phyloP scores from a whole-genome alignment of 495 filamentous ascomycete genomes.

The Rostrohypoxylon terebratum region DNA sequence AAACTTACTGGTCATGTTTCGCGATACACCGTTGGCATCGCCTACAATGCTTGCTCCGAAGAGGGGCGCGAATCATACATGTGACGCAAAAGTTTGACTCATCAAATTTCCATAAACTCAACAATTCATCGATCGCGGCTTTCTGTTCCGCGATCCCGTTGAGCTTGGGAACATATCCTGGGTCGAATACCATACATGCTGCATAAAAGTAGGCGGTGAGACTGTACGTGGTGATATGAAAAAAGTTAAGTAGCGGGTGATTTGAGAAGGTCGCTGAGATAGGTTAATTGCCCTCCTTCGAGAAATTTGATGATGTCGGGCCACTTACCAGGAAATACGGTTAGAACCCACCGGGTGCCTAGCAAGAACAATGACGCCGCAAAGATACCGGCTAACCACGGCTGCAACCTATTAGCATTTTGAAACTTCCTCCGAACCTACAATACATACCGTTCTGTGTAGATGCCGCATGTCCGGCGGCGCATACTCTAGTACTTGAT shows the following conservation, averaged over 20 bases:
- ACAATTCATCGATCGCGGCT: conserved; percentile 83
- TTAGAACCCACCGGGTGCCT: conserved; percentile 77
- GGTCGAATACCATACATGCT: conserved; percentile 85
- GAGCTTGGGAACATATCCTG: conserved; percentile 94
- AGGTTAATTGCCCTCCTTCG: conserved; percentile 21
- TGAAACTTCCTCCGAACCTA: background rate
- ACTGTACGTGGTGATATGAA: conserved; percentile 72
- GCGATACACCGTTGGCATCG: conserved; percentile 91
- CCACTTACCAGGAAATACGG: conserved; percentile 70
- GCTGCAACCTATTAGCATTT: conserved; percentile 61
- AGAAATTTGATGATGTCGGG: background rate
- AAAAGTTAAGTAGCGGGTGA: conserved; percentile 77
- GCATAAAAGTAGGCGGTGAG: conserved; percentile 87
- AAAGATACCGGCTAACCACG: conserved; percentile 93
- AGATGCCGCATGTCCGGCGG: conserved; percentile 87
- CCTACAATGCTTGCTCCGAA: conserved; percentile 95
- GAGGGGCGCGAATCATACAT: conserved; percentile 91
- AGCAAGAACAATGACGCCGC: conserved; percentile 87
- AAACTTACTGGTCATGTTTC: conserved; percentile 92
- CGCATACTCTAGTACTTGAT: conserved; percentile 80
- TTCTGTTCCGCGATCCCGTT: conserved; percentile 89
- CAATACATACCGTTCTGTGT: conserved; percentile 79
- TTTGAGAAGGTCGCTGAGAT: conserved; percentile 69
- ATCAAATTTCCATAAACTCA: conserved; percentile 88
- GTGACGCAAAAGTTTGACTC: conserved; percentile 91